Percentiles rank a stretch among this genome's conserved stretches.
These are phyloP conservation scores for Agaricus subrufescens DNA, from an alignment of 768 basidiomycete species.

Conservation along the genomic window DNA sequence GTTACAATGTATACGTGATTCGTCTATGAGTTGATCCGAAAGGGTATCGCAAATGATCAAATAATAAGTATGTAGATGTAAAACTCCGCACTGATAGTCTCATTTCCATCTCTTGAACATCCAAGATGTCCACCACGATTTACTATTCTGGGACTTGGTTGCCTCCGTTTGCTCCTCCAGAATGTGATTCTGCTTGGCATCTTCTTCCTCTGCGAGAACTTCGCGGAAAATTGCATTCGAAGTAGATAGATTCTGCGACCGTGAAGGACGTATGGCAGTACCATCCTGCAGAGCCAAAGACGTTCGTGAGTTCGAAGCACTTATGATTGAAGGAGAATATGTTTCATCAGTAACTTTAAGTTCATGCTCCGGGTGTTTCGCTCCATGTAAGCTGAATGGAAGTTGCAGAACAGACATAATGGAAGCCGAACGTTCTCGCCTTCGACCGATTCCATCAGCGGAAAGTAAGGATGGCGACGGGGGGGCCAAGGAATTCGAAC, in stretches of 20 bases:
- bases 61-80: constrained; percentile 13
- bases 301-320: constrained; percentile 30
- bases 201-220: constrained; percentile 65
- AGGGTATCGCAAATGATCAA: constrained; percentile 29
- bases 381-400: constrained; percentile 21
- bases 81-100: constrained; percentile 20
- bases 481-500: constrained; percentile 21
- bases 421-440: constrained; percentile 29
- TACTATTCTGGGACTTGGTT: constrained; percentile 36
- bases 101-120: constrained; percentile 45
- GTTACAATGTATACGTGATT: constrained; percentile 9
- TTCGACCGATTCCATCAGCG: constrained; percentile 18
- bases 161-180: constrained; percentile 53
- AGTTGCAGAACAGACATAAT: constrained; percentile 30
- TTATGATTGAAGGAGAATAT: constrained; percentile 41
- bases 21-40: constrained; percentile 31
- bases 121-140: constrained; percentile 65
- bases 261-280: constrained; percentile 13
- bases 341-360: constrained; percentile 34
- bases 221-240: constrained; percentile 64
- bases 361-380: constrained; percentile 29
- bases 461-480: constrained; percentile 23
- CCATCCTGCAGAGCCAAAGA: constrained; percentile 23
- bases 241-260: constrained; percentile 44
- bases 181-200: constrained; percentile 46